A percentile compares a stretch with the other conserved stretches of the same genome.
Evolutionary conservation across 371 early-diverging fungal species (phyloP).

Genomic region (Mortierella polycephala): DNA sequence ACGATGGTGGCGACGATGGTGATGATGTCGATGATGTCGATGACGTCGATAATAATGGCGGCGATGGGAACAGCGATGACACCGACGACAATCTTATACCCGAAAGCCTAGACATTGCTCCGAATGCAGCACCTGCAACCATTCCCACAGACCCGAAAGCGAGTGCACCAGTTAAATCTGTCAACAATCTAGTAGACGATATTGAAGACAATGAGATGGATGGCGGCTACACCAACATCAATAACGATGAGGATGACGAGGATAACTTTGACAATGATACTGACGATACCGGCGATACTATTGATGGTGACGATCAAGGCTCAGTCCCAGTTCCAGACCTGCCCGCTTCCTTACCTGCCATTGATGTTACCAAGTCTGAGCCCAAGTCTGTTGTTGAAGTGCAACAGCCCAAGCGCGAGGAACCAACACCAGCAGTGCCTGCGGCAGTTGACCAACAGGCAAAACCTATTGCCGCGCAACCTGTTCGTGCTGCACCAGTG

Average conservation of each 20-base stretch:
- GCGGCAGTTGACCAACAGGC: no score
- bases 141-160: not conserved
- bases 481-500: no score
- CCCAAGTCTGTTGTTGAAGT: no score
- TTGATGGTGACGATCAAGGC: not conserved
- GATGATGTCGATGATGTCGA: not conserved
- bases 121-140: not conserved
- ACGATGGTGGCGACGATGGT: not conserved
- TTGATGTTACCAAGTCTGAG: no score
- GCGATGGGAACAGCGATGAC: not conserved
- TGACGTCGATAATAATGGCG: not conserved
- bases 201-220: slow-evolving; percentile 1
- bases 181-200: not conserved
- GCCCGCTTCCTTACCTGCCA: no score
- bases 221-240: not conserved
- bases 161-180: not conserved
- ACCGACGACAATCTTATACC: no score
- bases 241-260: not conserved
- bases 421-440: no score
- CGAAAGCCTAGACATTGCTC: not conserved
- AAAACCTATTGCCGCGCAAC: no score
- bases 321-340: no score
- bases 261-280: not conserved
- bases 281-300: not conserved
- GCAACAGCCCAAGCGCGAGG: no score